phyloP scores from a whole-genome alignment of 352 stramenopile species.

The Peronospora tabacina region DNA sequence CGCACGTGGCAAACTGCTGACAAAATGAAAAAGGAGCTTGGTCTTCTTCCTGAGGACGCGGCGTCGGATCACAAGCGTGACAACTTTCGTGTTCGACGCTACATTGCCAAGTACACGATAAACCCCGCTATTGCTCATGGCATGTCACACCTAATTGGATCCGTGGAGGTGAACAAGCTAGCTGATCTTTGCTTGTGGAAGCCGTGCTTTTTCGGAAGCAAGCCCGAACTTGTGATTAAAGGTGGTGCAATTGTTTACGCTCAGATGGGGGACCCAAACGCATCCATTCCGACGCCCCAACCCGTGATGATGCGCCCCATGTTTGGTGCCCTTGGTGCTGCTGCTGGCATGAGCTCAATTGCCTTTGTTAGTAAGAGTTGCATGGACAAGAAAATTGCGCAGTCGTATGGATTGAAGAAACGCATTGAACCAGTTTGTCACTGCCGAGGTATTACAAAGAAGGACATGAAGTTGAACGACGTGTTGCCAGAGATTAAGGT shows the following conservation, averaged over 20 bases:
- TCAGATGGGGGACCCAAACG: conserved; percentile 97
- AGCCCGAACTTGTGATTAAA: conserved; percentile 96
- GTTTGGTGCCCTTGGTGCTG: conserved; percentile 79
- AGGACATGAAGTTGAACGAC: conserved; percentile 96
- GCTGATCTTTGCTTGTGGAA: conserved; percentile 95
- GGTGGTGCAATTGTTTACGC: conserved; percentile 90
- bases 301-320: conserved; percentile 94
- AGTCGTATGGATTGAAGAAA: conserved; percentile 84
- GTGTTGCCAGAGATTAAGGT: conserved; percentile 90
- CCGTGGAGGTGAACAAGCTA: conserved; percentile 89
- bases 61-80: conserved; percentile 56
- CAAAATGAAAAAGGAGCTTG: conserved; percentile 95
- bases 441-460: conserved; percentile 87
- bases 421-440: conserved; percentile 70
- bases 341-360: conserved; percentile 59
- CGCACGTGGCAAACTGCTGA: conserved; percentile 97
- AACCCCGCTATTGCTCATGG: conserved; percentile 95
- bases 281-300: conserved; percentile 93
- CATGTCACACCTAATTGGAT: conserved; percentile 93
- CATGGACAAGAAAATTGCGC: conserved; percentile 55
- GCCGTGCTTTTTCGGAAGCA: conserved; percentile 91
- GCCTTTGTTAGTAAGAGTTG: conserved; percentile 88
- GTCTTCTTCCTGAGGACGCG: conserved; percentile 82
- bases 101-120: conserved; percentile 98
- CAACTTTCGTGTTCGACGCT: conserved; percentile 93